Percentiles rank a stretch among this genome's conserved stretches.
These are phyloP conservation scores for Lactarius deliciosus DNA, from an alignment of 768 basidiomycete species.

Conservation along the genomic window DNA sequence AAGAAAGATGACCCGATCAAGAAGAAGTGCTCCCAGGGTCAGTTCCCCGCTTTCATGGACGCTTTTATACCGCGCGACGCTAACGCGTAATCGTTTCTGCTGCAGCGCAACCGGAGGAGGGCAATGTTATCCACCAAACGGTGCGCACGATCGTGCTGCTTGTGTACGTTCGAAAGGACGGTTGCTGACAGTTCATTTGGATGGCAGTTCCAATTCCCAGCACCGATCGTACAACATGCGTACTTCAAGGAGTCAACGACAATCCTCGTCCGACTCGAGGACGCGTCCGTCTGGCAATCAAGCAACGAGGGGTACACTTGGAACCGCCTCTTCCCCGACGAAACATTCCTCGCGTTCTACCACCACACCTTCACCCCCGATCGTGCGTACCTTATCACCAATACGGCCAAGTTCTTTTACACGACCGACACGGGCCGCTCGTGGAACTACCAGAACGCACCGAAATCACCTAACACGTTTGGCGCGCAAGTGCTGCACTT, in stretches of 20 bases:
- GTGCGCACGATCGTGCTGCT: constrained; percentile 44
- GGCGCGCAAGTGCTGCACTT: constrained; percentile 76
- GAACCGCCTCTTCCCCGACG: constrained; percentile 59
- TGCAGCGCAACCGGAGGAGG: constrained; percentile 76
- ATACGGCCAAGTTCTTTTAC: constrained; percentile 58
- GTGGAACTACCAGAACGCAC: constrained; percentile 63
- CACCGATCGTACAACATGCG: constrained; percentile 65
- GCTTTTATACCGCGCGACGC: neutral
- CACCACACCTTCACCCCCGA: constrained; percentile 79
- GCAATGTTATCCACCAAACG: constrained; percentile 70
- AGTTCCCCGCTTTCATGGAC: constrained; percentile 15
- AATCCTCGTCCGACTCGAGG: constrained; percentile 75
- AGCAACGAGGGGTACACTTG: constrained; percentile 94
- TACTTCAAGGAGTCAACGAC: constrained; percentile 89
- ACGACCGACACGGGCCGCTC: constrained; percentile 79
- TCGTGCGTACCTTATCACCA: constrained; percentile 89
- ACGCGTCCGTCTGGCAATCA: constrained; percentile 88
- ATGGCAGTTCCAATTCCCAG: constrained; percentile 62
- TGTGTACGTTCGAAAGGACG: neutral
- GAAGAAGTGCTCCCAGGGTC: constrained; percentile 81
- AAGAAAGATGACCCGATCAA: constrained; percentile 65
- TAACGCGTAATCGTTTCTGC: constrained; percentile 11
- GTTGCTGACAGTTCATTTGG: neutral
- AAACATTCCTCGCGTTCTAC: constrained; percentile 78
- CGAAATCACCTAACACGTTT: constrained; percentile 77